Conservation (phyloP, 2,329 filamentous ascomycete species). For the Exophiala lecanii-corni region DNA sequence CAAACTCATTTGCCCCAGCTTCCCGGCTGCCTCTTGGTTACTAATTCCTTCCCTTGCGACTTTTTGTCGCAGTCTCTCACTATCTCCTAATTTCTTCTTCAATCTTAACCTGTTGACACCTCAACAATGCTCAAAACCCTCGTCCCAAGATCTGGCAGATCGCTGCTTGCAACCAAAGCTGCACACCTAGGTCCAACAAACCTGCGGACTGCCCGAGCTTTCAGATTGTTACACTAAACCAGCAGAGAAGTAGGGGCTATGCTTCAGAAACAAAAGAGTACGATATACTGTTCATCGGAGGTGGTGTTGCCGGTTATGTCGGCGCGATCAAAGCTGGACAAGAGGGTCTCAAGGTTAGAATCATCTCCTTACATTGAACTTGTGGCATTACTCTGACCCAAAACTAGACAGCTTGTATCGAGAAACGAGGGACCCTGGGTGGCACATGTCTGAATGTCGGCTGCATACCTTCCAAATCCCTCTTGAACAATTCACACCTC, state of each 20-base stretch:
- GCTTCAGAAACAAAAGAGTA: constrained; percentile 66
- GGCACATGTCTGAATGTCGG: constrained; percentile 98
- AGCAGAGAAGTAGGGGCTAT: constrained; percentile 23
- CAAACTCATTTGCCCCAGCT: background rate
- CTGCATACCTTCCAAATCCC: constrained; percentile 98
- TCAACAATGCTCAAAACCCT: constrained; percentile 24
- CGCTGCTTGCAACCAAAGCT: constrained; percentile 24
- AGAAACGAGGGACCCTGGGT: constrained; percentile 92
- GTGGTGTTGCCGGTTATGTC: constrained; percentile 97
- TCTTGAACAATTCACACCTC: constrained; percentile 98
- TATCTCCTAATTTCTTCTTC: background rate
- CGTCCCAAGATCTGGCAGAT: constrained; percentile 21
- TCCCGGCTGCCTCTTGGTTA: background rate
- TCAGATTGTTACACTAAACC: constrained; percentile 24
- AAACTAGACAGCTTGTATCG: constrained; percentile 83
- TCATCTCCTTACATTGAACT: constrained; percentile 8
- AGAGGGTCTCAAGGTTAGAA: constrained; percentile 82
- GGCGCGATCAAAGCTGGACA: constrained; percentile 98
- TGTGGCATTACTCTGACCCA: constrained; percentile 7
- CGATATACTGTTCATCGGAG: constrained; percentile 95
- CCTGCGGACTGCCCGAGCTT: constrained; percentile 25
- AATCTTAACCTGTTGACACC: background rate
- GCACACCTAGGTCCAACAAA: constrained; percentile 25
- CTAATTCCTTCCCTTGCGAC: background rate
- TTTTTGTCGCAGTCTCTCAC: background rate